A percentile compares a stretch with the other conserved stretches of the same genome.
Conservation (phyloP, 306 rosid genomes). For the Rosa lucieae region DNA sequence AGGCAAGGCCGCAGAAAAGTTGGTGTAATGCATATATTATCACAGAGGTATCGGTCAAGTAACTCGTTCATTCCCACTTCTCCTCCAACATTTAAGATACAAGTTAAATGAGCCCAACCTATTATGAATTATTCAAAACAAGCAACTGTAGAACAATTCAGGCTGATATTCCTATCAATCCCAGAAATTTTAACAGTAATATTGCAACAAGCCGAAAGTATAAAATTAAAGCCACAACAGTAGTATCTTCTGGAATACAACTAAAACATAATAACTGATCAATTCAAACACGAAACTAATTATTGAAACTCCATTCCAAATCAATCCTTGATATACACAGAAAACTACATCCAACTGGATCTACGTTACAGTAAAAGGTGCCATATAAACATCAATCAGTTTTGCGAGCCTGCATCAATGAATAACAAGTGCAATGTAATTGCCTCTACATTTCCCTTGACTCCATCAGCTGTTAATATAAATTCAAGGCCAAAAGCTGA, state of each 20-base stretch:
- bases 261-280: not conserved
- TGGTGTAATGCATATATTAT: not conserved
- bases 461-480: too few relatives aligned
- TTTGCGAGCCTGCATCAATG: not conserved
- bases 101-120: not conserved
- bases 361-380: not conserved
- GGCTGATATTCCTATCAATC: not conserved
- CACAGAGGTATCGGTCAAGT: not conserved
- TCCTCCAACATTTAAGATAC: not conserved
- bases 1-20: not conserved
- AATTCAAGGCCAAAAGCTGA: too few relatives aligned
- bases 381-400: not conserved
- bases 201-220: not conserved
- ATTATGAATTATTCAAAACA: not conserved
- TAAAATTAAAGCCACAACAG: not conserved
- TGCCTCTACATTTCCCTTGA: too few relatives aligned
- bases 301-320: too few relatives aligned
- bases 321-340: too few relatives aligned
- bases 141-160: not conserved
- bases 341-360: not conserved
- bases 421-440: not conserved
- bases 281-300: too few relatives aligned
- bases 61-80: not conserved
- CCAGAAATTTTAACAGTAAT: not conserved
- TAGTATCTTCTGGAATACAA: not conserved